Percentiles rank a stretch among this genome's conserved stretches.
phyloP scores from a whole-genome alignment of 345 rosid genomes.

The Lenwebbia sp. region DNA sequence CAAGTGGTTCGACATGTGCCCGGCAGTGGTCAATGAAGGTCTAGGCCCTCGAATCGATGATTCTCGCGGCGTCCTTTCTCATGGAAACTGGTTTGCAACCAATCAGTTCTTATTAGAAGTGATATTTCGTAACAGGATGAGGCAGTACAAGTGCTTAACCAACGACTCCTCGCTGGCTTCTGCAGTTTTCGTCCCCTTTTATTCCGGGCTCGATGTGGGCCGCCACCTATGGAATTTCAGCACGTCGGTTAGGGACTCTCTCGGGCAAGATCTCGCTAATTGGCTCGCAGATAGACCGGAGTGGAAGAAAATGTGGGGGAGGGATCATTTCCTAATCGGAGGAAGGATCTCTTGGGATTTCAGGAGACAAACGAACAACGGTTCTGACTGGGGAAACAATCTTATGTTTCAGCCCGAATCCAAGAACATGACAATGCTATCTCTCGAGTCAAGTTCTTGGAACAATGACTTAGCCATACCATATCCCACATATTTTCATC shows the following conservation, averaged over 20 bases:
- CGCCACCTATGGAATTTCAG: constrained; percentile 34
- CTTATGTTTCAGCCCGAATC: constrained; percentile 37
- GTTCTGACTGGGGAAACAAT: constrained; percentile 37
- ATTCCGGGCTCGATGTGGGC: constrained; percentile 42
- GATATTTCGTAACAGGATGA: constrained; percentile 43
- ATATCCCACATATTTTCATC: constrained; percentile 60
- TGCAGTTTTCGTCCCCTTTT: constrained; percentile 36
- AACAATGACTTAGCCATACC: constrained; percentile 48
- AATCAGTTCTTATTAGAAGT: constrained; percentile 49
- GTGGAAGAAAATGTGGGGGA: constrained; percentile 45
- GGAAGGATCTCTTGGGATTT: constrained; percentile 57
- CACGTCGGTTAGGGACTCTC: constrained; percentile 25
- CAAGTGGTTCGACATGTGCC: constrained; percentile 45
- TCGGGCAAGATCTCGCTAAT: constrained; percentile 9
- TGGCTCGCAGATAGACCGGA: constrained; percentile 29
- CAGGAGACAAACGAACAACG: constrained; percentile 2
- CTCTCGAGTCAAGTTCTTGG: constrained; percentile 33
- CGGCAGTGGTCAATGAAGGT: constrained; percentile 21
- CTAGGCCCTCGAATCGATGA: constrained; percentile 31
- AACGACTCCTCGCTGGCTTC: constrained; percentile 41
- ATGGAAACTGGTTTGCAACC: constrained; percentile 24
- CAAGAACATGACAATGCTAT: constrained; percentile 33
- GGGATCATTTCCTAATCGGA: constrained; percentile 50
- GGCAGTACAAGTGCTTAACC: constrained; percentile 43
- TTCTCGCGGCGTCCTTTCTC: not conserved